A percentile compares a stretch with the other conserved stretches of the same genome.
Conservation (phyloP, 2,329 filamentous ascomycete species). For the Fusarium solani-melongenae region DNA sequence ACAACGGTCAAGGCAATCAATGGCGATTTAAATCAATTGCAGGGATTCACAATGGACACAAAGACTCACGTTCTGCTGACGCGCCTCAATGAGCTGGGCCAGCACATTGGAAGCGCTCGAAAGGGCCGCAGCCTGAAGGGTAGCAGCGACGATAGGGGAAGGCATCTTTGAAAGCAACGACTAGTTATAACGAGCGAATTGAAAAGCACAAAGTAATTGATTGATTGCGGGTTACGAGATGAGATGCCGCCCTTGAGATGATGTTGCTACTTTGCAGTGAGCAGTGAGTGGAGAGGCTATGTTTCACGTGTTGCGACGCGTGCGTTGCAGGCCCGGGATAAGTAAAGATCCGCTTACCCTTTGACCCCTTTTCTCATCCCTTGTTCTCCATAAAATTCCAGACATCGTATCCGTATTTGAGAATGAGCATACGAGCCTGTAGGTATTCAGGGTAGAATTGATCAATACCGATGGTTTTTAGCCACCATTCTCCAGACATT, state of each 20-base stretch:
- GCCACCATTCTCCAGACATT: not conserved
- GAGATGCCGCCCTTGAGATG: not conserved
- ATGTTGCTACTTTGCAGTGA: not conserved
- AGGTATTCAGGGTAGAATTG: not conserved
- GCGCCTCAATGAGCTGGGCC: slow-evolving; percentile 64
- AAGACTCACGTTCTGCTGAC: slow-evolving; percentile 54
- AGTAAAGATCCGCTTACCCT: slow-evolving; percentile 12
- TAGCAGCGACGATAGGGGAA: slow-evolving; percentile 63
- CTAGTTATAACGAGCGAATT: slow-evolving; percentile 3
- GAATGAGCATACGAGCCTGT: not conserved
- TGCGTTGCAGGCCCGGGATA: slow-evolving; percentile 6
- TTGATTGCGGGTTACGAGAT: not conserved
- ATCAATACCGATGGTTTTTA: not conserved
- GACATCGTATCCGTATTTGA: not conserved
- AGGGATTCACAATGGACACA: not conserved
- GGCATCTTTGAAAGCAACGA: slow-evolving; percentile 50
- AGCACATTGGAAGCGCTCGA: slow-evolving; percentile 65
- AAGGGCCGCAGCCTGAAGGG: slow-evolving; percentile 63
- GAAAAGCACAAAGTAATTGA: not conserved
- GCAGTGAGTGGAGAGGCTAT: not conserved
- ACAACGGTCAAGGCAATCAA: not conserved
- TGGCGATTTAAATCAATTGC: not conserved
- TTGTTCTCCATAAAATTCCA: not conserved
- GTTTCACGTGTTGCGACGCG: slow-evolving; percentile 6
- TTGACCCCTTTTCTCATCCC: slow-evolving; percentile 2